A percentile compares a stretch with the other conserved stretches of the same genome.
phyloP scores from a whole-genome alignment of 805 yeast species.

The Hanseniaspora hatyaiensis region DNA sequence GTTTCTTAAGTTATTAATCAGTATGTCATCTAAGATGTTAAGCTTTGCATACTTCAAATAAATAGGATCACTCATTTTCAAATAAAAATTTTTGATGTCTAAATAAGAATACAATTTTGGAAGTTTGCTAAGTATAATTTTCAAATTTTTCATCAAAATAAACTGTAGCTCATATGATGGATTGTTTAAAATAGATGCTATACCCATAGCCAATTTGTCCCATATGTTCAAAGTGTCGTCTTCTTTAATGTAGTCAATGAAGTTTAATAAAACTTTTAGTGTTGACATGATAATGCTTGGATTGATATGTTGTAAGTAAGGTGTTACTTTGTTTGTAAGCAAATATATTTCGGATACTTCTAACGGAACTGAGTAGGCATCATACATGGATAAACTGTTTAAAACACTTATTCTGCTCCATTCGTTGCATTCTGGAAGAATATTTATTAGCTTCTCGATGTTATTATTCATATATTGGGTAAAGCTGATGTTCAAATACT shows the following conservation, averaged over 20 bases:
- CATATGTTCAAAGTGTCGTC: conserved; percentile 37
- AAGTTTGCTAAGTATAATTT: conserved; percentile 78
- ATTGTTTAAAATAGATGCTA: conserved; percentile 74
- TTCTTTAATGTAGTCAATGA: conserved; percentile 39
- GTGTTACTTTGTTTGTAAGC: conserved; percentile 78
- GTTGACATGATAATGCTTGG: conserved; percentile 87
- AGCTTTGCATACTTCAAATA: conserved; percentile 67
- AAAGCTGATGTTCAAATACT: conserved; percentile 32
- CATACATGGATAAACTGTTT: conserved; percentile 65
- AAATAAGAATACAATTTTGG: conserved; percentile 55
- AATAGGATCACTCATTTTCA: conserved; percentile 75
- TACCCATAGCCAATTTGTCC: conserved; percentile 69
- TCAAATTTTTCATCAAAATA: conserved; percentile 80
- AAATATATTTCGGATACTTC: conserved; percentile 61
- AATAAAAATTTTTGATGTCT: conserved; percentile 60
- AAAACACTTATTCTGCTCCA: conserved; percentile 95
- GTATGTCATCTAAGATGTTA: conserved; percentile 60
- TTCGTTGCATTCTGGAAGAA: conserved; percentile 93
- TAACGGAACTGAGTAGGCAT: conserved; percentile 29
- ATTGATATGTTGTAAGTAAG: conserved; percentile 93
- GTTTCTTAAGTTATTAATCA: conserved; percentile 33
- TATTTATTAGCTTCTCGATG: conserved; percentile 55
- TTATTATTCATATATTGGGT: conserved; percentile 31
- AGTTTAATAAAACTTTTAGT: conserved; percentile 66
- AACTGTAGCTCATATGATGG: conserved; percentile 85